Evolutionary conservation across 2,329 filamentous ascomycete genomes (phyloP), one percentile per base, ranked within the genome.

Genomic region (Ophiostoma pallidulum): DNA sequence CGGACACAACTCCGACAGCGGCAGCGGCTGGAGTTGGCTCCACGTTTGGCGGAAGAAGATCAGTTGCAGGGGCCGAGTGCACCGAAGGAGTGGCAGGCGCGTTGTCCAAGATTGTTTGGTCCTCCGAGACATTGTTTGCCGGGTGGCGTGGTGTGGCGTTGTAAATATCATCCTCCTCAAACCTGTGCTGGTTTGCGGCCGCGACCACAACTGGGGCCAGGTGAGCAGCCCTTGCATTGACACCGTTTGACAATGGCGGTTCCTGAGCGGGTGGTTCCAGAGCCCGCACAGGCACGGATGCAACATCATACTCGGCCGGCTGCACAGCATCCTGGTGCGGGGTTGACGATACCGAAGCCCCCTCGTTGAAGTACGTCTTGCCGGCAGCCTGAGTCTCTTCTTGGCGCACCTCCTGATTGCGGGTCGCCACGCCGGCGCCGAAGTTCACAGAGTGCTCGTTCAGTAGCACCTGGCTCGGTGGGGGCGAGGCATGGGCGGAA

Each of bases 121-220:
- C 43, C n/a, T 46, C 32, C 2, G 24, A 14, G 4, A n/a, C 37
- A 16, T 36, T 31, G 14, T 14, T 33, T 20, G 14, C 57, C 38
- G 45, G 54, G 5, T 45, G 41, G 19, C 55, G 51, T 3, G 65
- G 64, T 20, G 58, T 61, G 14, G 63, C 62, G 29, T 61, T 56
- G 52, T 68, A 66, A 7, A 68, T 53, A 46, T 66, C 60, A 8
- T 64, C 61, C 18, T 59, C 57, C 19, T 53, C 54, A 8, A 44
- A 41, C 32, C 22, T 18, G 37, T 46, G 47, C 35, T 45, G 18
- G 32, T 43, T 41, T 18, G 41, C 36, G 12, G 38, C 39, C 14
- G 32, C 31, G 7, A 28, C 41, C 13, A 38, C 32, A 45, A 49
- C 47, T 13, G 39, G 39, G 20, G 39, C 16, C 33, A 46, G 32